Base-by-base conservation (phyloP, 106 monocot genomes). In the Iris macrosiphon region DNA sequence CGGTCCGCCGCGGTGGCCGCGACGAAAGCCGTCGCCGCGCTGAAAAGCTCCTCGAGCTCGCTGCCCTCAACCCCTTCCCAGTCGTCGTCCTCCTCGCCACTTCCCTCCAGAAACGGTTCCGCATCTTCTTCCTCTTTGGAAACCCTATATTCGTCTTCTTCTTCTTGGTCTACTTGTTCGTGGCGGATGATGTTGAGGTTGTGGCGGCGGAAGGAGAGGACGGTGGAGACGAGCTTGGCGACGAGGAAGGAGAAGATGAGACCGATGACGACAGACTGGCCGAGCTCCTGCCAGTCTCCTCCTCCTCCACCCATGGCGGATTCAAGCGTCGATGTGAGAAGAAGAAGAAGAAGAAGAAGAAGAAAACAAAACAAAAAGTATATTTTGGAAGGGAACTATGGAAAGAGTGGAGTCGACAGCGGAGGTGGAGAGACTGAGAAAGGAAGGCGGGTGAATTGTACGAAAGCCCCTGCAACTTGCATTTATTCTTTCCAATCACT, bases 1-100 rank as follows among this genome's bases (percentile, higher is more conserved):
- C 72, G 61, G 25, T 85, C 81, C 7, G 84, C 87, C 1, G 98
- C 98, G 25, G 81, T 79, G 14, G 98, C 84, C 0, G 98, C 91
- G 31, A 99, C 87, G 45, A 99, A 99, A 6, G 87, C 71, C 7
- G 91, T 72, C 12, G 91, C 98, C 16, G 87, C 91, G 20, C 91
- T 87, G 56, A 99, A 99, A 28, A 61, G 64, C 70, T 99, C 98
- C 39, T 99, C 98, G 23, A 99, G 65, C 51, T 99, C 98, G 14
- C 87, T 91, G 65, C 83, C 84, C 75, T 99, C 98, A 4, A 99
- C 73, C 44, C 98, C 91, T 57, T 99, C 98, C 98, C 98, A 99
- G 23, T 91, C 91, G 16, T 89, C 84, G 6, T 77, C 61, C 4
- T 57, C 67, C 14, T 44, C 54, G 41, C 57, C 40, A 47, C 15